Conservation (phyloP, 495 filamentous ascomycete genomes). For the Neurospora sp. region DNA sequence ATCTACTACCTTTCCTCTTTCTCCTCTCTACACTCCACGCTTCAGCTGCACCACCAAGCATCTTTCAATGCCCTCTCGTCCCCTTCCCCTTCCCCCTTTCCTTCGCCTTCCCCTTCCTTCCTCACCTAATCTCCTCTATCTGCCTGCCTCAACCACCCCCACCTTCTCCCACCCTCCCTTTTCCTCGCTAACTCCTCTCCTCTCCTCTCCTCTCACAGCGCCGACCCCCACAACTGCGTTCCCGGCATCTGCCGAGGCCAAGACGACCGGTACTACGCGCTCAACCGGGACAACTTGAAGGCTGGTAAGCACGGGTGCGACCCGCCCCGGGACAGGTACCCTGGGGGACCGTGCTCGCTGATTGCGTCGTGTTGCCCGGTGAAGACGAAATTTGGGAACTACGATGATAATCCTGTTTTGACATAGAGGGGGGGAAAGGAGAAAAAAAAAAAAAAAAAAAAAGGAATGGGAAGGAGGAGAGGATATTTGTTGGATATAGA, state of each 20-base stretch:
- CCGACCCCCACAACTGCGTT: background rate
- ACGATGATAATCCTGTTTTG: background rate
- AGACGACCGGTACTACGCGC: background rate
- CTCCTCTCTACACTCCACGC: background rate
- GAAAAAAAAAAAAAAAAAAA: no score
- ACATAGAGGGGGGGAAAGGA: background rate
- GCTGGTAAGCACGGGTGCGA: background rate
- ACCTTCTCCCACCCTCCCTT: no score
- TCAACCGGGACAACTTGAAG: background rate
- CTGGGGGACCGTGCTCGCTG: background rate
- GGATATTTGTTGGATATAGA: background rate
- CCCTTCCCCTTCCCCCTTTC: background rate
- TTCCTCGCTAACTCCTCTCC: no score
- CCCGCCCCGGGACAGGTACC: background rate
- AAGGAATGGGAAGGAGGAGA: background rate
- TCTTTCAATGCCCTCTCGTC: background rate
- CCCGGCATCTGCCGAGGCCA: background rate
- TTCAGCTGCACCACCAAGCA: no score
- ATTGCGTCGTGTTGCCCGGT: background rate
- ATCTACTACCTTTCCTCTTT: background rate
- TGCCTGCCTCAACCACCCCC: background rate
- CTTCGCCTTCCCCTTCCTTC: background rate
- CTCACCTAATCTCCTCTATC: no score
- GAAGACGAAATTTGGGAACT: background rate
- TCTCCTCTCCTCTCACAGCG: background rate